A percentile compares a stretch with the other conserved stretches of the same genome.
Evolutionary conservation across 331 rosid species (phyloP).

Genomic region (Cydonia oblonga): DNA sequence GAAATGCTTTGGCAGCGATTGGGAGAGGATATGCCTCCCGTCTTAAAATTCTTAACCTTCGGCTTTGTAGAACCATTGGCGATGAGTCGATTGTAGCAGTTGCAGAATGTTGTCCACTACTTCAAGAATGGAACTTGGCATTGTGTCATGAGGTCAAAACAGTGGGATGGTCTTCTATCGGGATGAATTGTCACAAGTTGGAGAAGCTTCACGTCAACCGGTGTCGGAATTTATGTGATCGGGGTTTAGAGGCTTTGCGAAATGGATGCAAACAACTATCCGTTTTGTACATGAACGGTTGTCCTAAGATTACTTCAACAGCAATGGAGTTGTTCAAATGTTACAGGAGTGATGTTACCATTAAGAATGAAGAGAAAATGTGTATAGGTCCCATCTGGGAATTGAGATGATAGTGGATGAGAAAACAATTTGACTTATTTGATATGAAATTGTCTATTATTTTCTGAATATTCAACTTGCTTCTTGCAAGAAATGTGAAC

Average conservation of each 20-base stretch:
- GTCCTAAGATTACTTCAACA: conserved; percentile 16
- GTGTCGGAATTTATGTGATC: conserved; percentile 37
- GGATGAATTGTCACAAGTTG: conserved; percentile 31
- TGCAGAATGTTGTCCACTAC: conserved; percentile 40
- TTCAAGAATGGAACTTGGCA: conserved; percentile 62
- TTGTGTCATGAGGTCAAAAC: conserved; percentile 37
- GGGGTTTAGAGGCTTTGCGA: conserved; percentile 35
- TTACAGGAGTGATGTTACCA: conserved; percentile 32
- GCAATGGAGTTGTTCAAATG: conserved; percentile 56
- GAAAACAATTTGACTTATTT: not conserved
- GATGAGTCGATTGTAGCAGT: conserved; percentile 29
- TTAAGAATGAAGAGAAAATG: conserved; percentile 36
- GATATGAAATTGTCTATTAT: not conserved
- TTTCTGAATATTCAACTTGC: not conserved
- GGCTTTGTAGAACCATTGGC: conserved; percentile 32
- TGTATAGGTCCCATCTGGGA: conserved; percentile 31
- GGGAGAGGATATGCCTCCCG: conserved; percentile 22
- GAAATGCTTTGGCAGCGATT: conserved; percentile 29
- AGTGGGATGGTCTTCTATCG: conserved; percentile 48
- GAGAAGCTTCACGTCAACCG: conserved; percentile 50
- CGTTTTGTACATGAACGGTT: conserved; percentile 37
- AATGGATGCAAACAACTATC: conserved; percentile 51
- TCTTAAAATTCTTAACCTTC: conserved; percentile 42
- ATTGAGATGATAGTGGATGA: conserved; percentile 17
- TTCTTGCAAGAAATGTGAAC: not conserved